Evolutionary conservation across 1,139 yeast species (phyloP), one percentile per base, ranked within the genome.

Genomic region (Candida sanyaensis): DNA sequence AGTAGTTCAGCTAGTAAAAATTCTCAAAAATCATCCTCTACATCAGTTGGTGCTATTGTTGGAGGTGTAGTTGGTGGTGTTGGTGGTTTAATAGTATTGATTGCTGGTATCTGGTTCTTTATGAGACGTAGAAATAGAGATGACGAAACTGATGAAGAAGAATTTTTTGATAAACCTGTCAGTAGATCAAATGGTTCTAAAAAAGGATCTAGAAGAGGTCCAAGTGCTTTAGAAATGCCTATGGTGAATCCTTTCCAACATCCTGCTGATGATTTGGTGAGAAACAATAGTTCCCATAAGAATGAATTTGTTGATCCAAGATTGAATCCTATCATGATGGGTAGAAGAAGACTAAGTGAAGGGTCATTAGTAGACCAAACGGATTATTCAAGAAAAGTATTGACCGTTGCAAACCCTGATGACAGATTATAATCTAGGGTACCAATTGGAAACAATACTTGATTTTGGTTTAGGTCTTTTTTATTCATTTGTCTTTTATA

Each of bases 361-460:
- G 92, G 91, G 11, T 80, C 88, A 24, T 73, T 87, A 52, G 92
- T 90, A 11, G 95, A 87, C 62, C 91, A 86, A 54, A 80, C 88
- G 10, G 93, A 87, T 63, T 86, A 86, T 66, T 78, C 86, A 43
- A 75, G 91, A 56, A 86, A 86, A 65, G 81, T 86, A 30, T 70
- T 87, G 48, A 83, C 85, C 52, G 92, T 87, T 26, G 86, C 91
- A 40, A 87, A 86, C 60, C 91, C 92, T 8, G 90, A 84, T 61
- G 44, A 55, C 57, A 48, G 27, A 21, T 26, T 37, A 37, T 26
- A 37, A 17, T 37, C 41, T 37, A 26, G 41, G 41, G 37, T 34
- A 6, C 17, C 12, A 32, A 17, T 8, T 24, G 26, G 24, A 37
- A 23, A 24, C 40, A 26, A 21, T 21, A 17, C 21, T 17, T 17